Evolutionary conservation across 2,329 filamentous ascomycete species (phyloP).

Genomic region (Coccinonectria pachysandricola): DNA sequence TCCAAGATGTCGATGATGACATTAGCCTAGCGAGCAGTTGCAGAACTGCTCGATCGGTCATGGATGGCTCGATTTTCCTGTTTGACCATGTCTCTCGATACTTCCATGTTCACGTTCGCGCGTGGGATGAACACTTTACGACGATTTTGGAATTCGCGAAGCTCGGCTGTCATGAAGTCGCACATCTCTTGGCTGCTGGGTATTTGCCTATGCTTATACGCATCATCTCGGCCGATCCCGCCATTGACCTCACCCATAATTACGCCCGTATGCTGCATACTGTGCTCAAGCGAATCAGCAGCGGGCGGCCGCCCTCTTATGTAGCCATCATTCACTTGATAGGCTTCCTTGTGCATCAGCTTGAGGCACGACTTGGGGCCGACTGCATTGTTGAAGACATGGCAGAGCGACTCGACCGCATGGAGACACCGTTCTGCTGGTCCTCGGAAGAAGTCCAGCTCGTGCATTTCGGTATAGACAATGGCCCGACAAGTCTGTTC

Average conservation of each 20-base stretch:
- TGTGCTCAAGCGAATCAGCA: slow-evolving; percentile 38
- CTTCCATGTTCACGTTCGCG: slow-evolving; percentile 51
- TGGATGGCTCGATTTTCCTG: slow-evolving; percentile 32
- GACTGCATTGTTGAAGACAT: slow-evolving; percentile 29
- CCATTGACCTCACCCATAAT: slow-evolving; percentile 39
- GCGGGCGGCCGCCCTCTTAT: slow-evolving; percentile 43
- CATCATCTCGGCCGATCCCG: slow-evolving; percentile 50
- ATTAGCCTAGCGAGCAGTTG: slow-evolving; percentile 2
- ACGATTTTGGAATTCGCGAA: slow-evolving; percentile 57
- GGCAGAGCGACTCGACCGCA: slow-evolving; percentile 28
- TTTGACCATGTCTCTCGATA: slow-evolving; percentile 49
- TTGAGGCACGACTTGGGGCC: slow-evolving; percentile 28
- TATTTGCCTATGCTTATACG: slow-evolving; percentile 50
- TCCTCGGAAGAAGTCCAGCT: slow-evolving; percentile 35
- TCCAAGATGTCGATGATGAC: slow-evolving; percentile 19
- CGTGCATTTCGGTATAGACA: slow-evolving; percentile 30
- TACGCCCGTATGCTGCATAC: slow-evolving; percentile 44
- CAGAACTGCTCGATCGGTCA: slow-evolving; percentile 14
- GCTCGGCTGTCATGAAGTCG: slow-evolving; percentile 48
- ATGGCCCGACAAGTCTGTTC: slow-evolving; percentile 37
- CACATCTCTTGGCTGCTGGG: slow-evolving; percentile 47
- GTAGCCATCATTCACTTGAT: slow-evolving; percentile 41
- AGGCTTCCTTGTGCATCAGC: slow-evolving; percentile 31
- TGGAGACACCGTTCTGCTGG: slow-evolving; percentile 31
- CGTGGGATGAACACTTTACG: slow-evolving; percentile 70